Base-by-base conservation (phyloP, 225 moss, liverwort and hornwort genomes). In the Sphagnum tenellum region DNA sequence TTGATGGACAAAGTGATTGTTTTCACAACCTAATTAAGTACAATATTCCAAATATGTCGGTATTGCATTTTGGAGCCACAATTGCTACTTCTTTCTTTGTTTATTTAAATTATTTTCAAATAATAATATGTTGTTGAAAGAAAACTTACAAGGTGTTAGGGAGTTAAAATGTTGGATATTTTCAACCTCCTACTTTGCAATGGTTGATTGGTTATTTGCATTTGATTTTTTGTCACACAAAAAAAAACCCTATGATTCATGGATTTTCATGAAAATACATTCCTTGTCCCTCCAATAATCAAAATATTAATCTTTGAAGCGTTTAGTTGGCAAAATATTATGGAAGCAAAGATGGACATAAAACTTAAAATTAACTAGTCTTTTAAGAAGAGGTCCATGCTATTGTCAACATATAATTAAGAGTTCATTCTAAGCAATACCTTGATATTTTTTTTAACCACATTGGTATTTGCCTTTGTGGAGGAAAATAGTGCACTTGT, bases 251-350 rank as follows among this genome's bases (percentile, higher is more conserved):
- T 55, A 68, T 54, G 48, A 56, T 90, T 56, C 82, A 80, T 98
- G 87, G 88, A 93, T 67, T 76, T 78, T 9, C 93, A 98, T 55
- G 90, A 93, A 65, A 93, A 90, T 72, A 68, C 85, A 56, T 85
- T 98, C 57, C 76, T 52, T 75, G 82, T 84, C 60, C 87, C 90
- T 55, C 68, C 76, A 53, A 72, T 78, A 61, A 87, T 90, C 59
- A 93, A 89, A 80, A 87, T 90, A 50, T 81, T 90, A 3, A 77
- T 98, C n/a, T 93, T 88, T 62, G 96, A 98, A 77, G 90, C 88
- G 44, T 98, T 92, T 59, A 93, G 83, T 5, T 72, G 92, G 13
- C 96, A 98, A 60, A 89, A 98, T 69, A 90, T 98, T 71, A 77
- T 89, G 11, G 84, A 86, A 54, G 81, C 78, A 62, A 93, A 98